phyloP scores from a whole-genome alignment of 2,329 filamentous ascomycete genomes.

The Diplocarpon rosae region DNA sequence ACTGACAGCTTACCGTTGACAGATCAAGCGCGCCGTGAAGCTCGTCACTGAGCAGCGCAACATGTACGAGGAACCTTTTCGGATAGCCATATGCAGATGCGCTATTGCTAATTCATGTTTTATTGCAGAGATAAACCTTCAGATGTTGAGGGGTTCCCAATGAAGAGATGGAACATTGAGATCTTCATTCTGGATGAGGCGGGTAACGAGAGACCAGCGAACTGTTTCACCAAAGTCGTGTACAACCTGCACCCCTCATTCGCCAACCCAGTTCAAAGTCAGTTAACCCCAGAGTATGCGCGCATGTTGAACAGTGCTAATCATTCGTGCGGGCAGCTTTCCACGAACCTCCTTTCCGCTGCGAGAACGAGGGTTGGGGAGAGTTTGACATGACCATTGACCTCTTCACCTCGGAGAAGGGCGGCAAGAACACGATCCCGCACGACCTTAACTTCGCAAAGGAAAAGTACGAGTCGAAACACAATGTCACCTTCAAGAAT shows the following conservation, averaged over 20 bases:
- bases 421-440: conserved; percentile 62
- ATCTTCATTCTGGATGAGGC: conserved; percentile 76
- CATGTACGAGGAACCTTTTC: conserved; percentile 29
- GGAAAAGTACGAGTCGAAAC: conserved; percentile 70
- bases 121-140: conserved; percentile 61
- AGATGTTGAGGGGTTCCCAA: conserved; percentile 77
- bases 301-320: background rate
- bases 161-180: conserved; percentile 85
- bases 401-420: conserved; percentile 75
- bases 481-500: conserved; percentile 80
- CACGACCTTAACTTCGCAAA: conserved; percentile 91
- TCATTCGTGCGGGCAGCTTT: conserved; percentile 44
- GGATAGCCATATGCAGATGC: background rate
- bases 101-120: background rate
- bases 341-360: conserved; percentile 75
- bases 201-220: conserved; percentile 73
- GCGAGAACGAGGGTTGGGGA: conserved; percentile 93
- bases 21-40: conserved; percentile 80
- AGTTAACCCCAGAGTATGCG: conserved; percentile 27
- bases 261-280: conserved; percentile 75
- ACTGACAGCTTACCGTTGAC: conserved; percentile 11
- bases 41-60: conserved; percentile 85
- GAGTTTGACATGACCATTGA: conserved; percentile 94
- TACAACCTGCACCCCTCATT: conserved; percentile 95
- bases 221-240: conserved; percentile 79